Evolutionary conservation across 2,329 filamentous ascomycete genomes (phyloP).

Genomic region (Madurella fahalii): DNA sequence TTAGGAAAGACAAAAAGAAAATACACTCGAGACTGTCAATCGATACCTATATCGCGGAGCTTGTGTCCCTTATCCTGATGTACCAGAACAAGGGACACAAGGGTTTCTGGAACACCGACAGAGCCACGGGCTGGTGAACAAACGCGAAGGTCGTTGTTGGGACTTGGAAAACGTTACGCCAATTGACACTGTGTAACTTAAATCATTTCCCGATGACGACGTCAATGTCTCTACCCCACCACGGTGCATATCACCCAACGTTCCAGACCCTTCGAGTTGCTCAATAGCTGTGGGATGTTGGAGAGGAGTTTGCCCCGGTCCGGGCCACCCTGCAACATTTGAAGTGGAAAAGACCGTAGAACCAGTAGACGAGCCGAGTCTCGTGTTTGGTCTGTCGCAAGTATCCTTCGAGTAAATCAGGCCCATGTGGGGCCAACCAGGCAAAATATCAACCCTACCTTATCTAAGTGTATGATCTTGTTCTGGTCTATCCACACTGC

Average conservation of each 20-base stretch:
- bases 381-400: neutral
- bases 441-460: neutral
- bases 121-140: too few species aligned
- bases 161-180: neutral
- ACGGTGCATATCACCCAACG: neutral
- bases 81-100: too few species aligned
- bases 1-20: neutral
- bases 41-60: too few species aligned
- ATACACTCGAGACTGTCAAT: too few species aligned
- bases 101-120: too few species aligned
- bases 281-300: neutral
- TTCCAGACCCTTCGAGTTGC: neutral
- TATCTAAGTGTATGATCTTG: too few species aligned
- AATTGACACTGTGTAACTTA: neutral
- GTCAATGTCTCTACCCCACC: neutral
- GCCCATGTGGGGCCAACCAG: neutral
- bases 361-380: neutral
- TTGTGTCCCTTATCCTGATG: too few species aligned
- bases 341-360: neutral
- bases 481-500: neutral
- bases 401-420: neutral
- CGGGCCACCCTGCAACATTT: neutral
- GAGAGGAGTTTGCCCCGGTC: neutral
- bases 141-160: too few species aligned
- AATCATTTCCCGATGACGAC: neutral